Percentiles rank a stretch among this genome's conserved stretches.
These are phyloP conservation scores for Daldinia bambusicola DNA, from an alignment of 495 filamentous ascomycete genomes.

Conservation along the genomic window DNA sequence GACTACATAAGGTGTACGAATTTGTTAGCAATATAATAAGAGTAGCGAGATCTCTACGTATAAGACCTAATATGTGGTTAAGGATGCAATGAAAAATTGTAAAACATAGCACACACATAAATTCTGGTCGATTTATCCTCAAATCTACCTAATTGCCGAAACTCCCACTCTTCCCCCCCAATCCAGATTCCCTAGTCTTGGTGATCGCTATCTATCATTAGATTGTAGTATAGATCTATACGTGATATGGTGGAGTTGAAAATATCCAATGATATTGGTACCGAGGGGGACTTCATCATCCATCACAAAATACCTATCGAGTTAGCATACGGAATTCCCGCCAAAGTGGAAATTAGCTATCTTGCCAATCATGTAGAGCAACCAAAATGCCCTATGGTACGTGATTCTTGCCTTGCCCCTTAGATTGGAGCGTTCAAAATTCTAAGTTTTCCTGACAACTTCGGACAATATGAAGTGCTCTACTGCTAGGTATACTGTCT, in stretches of 20 bases:
- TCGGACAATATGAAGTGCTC: conserved; percentile 49
- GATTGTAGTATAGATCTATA: conserved; percentile 31
- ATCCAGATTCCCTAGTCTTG: not conserved
- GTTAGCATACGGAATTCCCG: conserved; percentile 47
- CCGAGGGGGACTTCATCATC: conserved; percentile 32
- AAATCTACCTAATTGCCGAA: not conserved
- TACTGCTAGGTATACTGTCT: conserved; percentile 49
- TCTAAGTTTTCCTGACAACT: conserved; percentile 44
- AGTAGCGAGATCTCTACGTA: too few relatives aligned
- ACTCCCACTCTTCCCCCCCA: too few relatives aligned
- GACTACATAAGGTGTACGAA: too few relatives aligned
- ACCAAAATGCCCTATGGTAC: conserved; percentile 50
- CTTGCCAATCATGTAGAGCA: conserved; percentile 53
- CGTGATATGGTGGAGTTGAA: conserved; percentile 33
- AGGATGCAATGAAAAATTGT: not conserved
- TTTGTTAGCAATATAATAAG: too few relatives aligned
- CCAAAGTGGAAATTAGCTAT: conserved; percentile 46
- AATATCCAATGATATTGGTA: conserved; percentile 38
- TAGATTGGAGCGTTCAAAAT: conserved; percentile 42
- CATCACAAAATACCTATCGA: conserved; percentile 25
- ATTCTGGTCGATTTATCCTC: not conserved
- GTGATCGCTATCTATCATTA: conserved; percentile 2
- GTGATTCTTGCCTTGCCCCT: conserved; percentile 13
- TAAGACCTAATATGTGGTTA: not conserved
- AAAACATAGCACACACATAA: not conserved